These are phyloP conservation scores for Populus pruinosa DNA, from an alignment of 345 rosid genomes.

Conservation along the genomic window DNA sequence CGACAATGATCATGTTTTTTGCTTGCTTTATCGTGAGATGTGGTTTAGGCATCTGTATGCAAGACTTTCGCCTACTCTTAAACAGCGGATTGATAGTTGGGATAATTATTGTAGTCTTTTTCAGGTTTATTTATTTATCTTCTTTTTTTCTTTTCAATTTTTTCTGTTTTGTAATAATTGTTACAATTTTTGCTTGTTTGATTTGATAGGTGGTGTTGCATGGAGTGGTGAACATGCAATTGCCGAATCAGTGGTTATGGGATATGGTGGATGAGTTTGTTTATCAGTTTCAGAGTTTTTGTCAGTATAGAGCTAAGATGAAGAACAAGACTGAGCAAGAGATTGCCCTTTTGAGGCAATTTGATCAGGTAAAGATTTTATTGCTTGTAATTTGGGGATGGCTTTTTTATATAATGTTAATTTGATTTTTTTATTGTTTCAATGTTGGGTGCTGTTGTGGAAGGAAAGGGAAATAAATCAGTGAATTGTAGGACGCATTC, in stretches of 20 bases:
- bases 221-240: conserved; percentile 90
- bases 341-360: conserved; percentile 69
- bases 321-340: conserved; percentile 92
- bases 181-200: neutral
- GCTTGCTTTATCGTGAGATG: conserved; percentile 97
- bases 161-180: neutral
- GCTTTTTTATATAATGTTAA: neutral
- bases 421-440: neutral
- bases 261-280: conserved; percentile 99
- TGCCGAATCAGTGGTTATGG: conserved; percentile 99
- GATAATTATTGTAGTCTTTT: conserved; percentile 90
- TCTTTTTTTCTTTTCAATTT: neutral
- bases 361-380: conserved; percentile 54
- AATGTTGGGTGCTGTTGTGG: neutral
- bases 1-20: conserved; percentile 91
- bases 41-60: conserved; percentile 96
- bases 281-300: conserved; percentile 94
- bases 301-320: conserved; percentile 93
- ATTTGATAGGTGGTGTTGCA: conserved; percentile 65
- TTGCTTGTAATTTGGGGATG: neutral
- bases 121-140: conserved; percentile 36
- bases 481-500: neutral
- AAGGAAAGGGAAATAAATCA: neutral
- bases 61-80: conserved; percentile 77
- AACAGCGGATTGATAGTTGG: conserved; percentile 97